A percentile compares a stretch with the other conserved stretches of the same genome.
Evolutionary conservation across 1,139 yeast species (phyloP).

Genomic region (Debaryomyces psychrophilus): DNA sequence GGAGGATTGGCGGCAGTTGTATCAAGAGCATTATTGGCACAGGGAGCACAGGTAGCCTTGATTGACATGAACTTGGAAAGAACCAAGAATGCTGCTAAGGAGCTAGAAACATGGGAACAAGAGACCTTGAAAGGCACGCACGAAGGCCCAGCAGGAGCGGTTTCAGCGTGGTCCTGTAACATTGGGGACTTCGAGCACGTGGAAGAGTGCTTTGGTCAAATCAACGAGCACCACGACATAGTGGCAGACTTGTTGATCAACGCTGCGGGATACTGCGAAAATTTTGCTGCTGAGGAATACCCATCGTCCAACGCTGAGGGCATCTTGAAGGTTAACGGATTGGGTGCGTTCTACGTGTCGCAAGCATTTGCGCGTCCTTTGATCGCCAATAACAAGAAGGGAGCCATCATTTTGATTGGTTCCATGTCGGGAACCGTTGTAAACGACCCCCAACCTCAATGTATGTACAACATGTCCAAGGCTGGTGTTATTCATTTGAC

Average conservation of each 20-base stretch:
- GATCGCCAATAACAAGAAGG: conserved; percentile 56
- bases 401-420: conserved; percentile 50
- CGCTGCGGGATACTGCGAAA: conserved; percentile 86
- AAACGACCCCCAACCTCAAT: conserved; percentile 55
- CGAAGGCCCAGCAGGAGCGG: conserved; percentile 44
- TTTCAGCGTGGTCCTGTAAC: conserved; percentile 77
- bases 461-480: conserved; percentile 55
- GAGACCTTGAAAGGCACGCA: conserved; percentile 46
- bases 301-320: conserved; percentile 72
- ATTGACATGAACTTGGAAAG: conserved; percentile 69
- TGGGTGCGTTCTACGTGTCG: conserved; percentile 73
- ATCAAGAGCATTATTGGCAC: conserved; percentile 69
- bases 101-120: conserved; percentile 57
- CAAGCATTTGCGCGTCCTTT: conserved; percentile 68
- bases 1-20: conserved; percentile 76
- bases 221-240: conserved; percentile 60
- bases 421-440: conserved; percentile 55
- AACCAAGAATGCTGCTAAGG: conserved; percentile 63
- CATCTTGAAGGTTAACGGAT: conserved; percentile 69
- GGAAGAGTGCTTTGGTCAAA: conserved; percentile 52
- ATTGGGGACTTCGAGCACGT: conserved; percentile 69
- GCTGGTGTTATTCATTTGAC: conserved; percentile 54
- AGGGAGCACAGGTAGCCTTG: conserved; percentile 76
- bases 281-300: conserved; percentile 75
- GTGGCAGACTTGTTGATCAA: conserved; percentile 69